Conservation (phyloP, 1,284 basidiomycete species). For the Golubevia pallescens region DNA sequence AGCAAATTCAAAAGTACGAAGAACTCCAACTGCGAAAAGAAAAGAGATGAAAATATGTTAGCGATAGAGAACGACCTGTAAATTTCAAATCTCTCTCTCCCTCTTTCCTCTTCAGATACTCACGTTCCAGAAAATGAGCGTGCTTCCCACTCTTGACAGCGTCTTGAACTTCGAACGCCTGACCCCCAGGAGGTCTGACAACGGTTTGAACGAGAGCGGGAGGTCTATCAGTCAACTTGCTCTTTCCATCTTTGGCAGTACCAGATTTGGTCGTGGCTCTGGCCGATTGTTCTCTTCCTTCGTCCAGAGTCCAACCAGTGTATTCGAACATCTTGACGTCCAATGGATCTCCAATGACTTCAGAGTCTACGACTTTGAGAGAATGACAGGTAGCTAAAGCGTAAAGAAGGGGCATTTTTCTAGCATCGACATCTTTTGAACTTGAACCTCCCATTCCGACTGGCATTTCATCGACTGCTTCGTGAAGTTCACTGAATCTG, state of each 20-base stretch:
- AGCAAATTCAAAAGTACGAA: conserved; percentile 95
- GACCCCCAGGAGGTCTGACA: conserved; percentile 90
- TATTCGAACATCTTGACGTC: conserved; percentile 90
- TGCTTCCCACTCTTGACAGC: conserved; percentile 82
- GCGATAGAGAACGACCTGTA: no score
- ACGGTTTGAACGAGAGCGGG: conserved; percentile 94
- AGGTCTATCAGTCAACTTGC: conserved; percentile 72
- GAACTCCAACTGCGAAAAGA: conserved; percentile 72
- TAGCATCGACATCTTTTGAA: conserved; percentile 67
- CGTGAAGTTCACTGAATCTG: conserved; percentile 88
- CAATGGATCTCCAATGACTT: conserved; percentile 90
- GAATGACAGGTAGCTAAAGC: conserved; percentile 96
- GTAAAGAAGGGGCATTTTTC: conserved; percentile 83
- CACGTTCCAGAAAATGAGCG: conserved; percentile 85
- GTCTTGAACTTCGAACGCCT: conserved; percentile 87
- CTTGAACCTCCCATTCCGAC: conserved; percentile 64
- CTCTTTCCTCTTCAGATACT: no score
- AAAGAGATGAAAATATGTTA: not conserved
- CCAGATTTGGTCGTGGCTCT: conserved; percentile 42
- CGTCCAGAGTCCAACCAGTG: conserved; percentile 93
- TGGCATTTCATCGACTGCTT: conserved; percentile 85
- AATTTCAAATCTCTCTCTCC: no score
- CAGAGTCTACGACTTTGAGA: conserved; percentile 86
- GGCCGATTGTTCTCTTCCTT: conserved; percentile 68
- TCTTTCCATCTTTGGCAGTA: conserved; percentile 50